phyloP scores from a whole-genome alignment of 805 yeast genomes.

The Candida manassasensis region DNA sequence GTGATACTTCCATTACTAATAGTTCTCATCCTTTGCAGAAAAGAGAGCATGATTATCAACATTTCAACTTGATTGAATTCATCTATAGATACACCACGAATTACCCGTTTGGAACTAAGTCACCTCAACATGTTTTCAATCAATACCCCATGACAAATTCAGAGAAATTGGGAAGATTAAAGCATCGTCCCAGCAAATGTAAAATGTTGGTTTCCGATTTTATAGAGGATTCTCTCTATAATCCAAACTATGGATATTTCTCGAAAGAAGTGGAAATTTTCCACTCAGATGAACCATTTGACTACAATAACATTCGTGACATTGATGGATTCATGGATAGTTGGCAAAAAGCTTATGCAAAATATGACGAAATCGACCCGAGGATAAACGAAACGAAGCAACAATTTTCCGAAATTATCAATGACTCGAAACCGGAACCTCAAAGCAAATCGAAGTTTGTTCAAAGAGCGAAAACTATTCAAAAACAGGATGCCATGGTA shows the following conservation, averaged over 20 bases:
- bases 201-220: constrained; percentile 77
- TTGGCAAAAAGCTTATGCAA: constrained; percentile 61
- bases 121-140: constrained; percentile 38
- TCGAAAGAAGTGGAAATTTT: constrained; percentile 74
- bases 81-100: constrained; percentile 37
- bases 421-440: neutral
- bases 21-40: constrained; percentile 6
- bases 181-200: constrained; percentile 51
- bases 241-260: constrained; percentile 80
- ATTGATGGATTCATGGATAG: constrained; percentile 65
- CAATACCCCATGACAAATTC: constrained; percentile 32
- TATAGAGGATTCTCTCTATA: constrained; percentile 80
- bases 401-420: constrained; percentile 8
- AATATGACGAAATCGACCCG: constrained; percentile 36
- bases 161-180: constrained; percentile 25
- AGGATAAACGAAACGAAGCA: constrained; percentile 10
- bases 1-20: neutral
- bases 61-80: constrained; percentile 29
- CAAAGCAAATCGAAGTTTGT: constrained; percentile 24
- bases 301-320: constrained; percentile 51
- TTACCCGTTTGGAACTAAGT: constrained; percentile 34
- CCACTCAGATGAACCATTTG: constrained; percentile 61
- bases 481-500: constrained; percentile 19
- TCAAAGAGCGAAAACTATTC: constrained; percentile 20
- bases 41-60: constrained; percentile 1